phyloP scores from a whole-genome alignment of 306 rosid species.

The Benincasa hispida region DNA sequence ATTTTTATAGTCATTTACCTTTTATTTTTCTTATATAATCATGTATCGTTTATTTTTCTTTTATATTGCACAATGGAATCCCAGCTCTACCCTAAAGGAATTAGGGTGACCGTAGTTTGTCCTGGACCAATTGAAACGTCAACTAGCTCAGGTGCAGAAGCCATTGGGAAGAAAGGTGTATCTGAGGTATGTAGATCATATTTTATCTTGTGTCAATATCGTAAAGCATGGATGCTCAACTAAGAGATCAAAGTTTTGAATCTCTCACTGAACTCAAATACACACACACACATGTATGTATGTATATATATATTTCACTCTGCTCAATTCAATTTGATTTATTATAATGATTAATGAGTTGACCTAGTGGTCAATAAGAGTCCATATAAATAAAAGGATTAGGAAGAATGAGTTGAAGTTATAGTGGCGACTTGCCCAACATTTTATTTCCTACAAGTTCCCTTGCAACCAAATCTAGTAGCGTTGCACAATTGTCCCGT shows the following conservation, averaged over 20 bases:
- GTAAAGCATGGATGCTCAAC: too few relatives aligned
- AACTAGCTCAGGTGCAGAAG: slow-evolving; percentile 26
- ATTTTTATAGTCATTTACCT: not conserved
- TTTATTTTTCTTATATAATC: not conserved
- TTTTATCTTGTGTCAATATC: not conserved
- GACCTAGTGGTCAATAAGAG: not conserved
- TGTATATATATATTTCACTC: not conserved
- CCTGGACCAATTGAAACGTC: slow-evolving; percentile 89
- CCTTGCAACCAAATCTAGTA: too few relatives aligned
- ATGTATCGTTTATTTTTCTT: not conserved
- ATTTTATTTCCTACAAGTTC: not conserved
- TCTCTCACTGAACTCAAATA: too few relatives aligned
- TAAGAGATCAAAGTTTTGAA: too few relatives aligned
- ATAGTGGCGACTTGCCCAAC: not conserved
- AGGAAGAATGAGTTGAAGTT: not conserved
- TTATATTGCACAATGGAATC: slow-evolving; percentile 7
- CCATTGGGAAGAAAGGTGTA: slow-evolving; percentile 21
- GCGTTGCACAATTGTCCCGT: not conserved
- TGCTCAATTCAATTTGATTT: not conserved
- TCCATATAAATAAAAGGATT: not conserved
- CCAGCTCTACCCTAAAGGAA: slow-evolving; percentile 75
- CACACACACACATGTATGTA: too few relatives aligned
- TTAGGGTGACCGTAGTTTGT: slow-evolving; percentile 76
- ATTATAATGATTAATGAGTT: not conserved
- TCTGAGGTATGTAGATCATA: slow-evolving; percentile 48